Conservation (phyloP, 768 basidiomycete genomes). For the Panaeolus cyanescens region DNA sequence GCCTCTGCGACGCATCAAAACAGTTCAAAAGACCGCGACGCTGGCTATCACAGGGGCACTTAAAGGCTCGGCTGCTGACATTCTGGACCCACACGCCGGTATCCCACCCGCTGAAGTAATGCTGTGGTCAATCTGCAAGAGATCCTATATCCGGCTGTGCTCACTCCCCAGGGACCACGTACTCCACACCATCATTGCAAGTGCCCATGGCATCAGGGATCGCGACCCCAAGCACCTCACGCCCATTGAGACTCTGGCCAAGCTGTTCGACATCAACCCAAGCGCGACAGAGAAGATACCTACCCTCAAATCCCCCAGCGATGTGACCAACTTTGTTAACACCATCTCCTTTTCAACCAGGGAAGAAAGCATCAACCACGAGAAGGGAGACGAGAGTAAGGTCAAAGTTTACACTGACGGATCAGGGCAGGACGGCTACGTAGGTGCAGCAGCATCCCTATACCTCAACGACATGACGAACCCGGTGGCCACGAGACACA, state of each 20-base stretch:
- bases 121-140: slow-evolving; percentile 8
- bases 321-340: neutral
- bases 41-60: slow-evolving; percentile 24
- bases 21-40: slow-evolving; percentile 17
- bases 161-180: slow-evolving; percentile 14
- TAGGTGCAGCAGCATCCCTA: slow-evolving; percentile 22
- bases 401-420: slow-evolving; percentile 15
- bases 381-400: neutral
- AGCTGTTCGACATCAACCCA: neutral
- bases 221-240: neutral
- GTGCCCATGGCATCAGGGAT: neutral
- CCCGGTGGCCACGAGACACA: neutral
- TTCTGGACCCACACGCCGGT: slow-evolving; percentile 18
- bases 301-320: neutral
- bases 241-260: neutral
- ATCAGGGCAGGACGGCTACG: slow-evolving; percentile 4
- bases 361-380: neutral
- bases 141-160: slow-evolving; percentile 11
- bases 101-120: slow-evolving; percentile 12
- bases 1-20: slow-evolving; percentile 11
- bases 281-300: neutral
- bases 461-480: neutral
- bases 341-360: neutral
- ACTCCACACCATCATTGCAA: neutral
- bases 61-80: slow-evolving; percentile 16